Conservation (phyloP, 352 stramenopile genomes). For the Phytophthora sansomeana region DNA sequence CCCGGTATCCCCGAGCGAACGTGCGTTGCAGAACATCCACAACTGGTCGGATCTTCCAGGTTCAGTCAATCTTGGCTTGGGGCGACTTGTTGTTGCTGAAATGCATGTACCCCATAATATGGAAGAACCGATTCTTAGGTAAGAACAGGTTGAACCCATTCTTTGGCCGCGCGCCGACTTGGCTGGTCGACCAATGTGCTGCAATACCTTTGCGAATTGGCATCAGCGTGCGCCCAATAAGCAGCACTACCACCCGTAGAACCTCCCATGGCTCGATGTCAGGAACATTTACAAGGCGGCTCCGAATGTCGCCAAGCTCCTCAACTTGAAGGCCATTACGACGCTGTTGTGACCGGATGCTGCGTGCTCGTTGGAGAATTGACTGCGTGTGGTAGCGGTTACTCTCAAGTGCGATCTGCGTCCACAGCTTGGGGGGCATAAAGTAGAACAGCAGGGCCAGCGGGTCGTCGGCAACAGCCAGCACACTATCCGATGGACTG, state of each 20-base stretch:
- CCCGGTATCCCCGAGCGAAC: conserved; percentile 1
- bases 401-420: conserved; percentile 9
- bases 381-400: conserved; percentile 12
- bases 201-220: conserved; percentile 1
- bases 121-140: not conserved
- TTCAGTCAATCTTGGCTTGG: not conserved
- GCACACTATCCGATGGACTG: conserved; percentile 5
- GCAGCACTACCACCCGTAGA: not conserved
- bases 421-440: conserved; percentile 14
- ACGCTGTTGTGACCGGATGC: conserved; percentile 5
- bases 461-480: not conserved
- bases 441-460: conserved; percentile 26
- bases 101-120: conserved; percentile 22
- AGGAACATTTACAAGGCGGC: not conserved
- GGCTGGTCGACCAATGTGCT: not conserved
- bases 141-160: conserved; percentile 1
- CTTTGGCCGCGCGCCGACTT: not conserved
- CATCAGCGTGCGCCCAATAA: not conserved
- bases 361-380: not conserved
- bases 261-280: conserved; percentile 6
- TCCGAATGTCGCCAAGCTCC: conserved; percentile 1
- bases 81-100: conserved; percentile 16
- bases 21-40: conserved; percentile 14
- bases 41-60: conserved; percentile 16
- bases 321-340: not conserved